phyloP scores from a whole-genome alignment of 1,284 basidiomycete species.

The Entoloma clypeatum region DNA sequence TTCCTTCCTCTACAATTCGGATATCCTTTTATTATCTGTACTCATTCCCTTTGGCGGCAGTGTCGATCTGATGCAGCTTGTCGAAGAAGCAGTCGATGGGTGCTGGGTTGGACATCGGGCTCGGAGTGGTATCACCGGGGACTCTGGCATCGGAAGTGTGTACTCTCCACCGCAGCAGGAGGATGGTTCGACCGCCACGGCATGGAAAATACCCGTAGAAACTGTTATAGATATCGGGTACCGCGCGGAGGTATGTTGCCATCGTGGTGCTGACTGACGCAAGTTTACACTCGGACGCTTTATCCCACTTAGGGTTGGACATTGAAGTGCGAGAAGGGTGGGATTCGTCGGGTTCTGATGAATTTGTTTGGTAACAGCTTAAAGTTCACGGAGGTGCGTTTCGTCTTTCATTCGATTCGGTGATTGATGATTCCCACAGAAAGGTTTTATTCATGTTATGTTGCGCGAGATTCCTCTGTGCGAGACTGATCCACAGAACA shows the following conservation, averaged over 20 bases:
- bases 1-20: conserved; percentile 9
- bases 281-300: conserved; percentile 8
- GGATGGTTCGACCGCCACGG: conserved; percentile 34
- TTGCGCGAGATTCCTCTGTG: conserved; percentile 68
- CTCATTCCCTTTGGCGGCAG: conserved; percentile 35
- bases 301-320: conserved; percentile 77
- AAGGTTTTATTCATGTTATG: conserved; percentile 85
- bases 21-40: conserved; percentile 6
- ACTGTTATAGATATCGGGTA: conserved; percentile 86
- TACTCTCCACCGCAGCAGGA: conserved; percentile 78
- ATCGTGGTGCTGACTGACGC: neutral
- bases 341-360: conserved; percentile 90
- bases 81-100: conserved; percentile 95
- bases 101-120: conserved; percentile 94
- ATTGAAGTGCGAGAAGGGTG: conserved; percentile 88
- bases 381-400: conserved; percentile 79
- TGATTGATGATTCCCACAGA: conserved; percentile 36
- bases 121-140: conserved; percentile 59
- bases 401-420: neutral
- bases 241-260: conserved; percentile 50
- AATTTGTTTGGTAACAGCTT: conserved; percentile 94
- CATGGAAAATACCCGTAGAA: conserved; percentile 57
- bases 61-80: conserved; percentile 82
- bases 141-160: conserved; percentile 85
- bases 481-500: conserved; percentile 48